Conservation (phyloP, 352 stramenopile genomes). For the Phytopythium chamaehyphon region DNA sequence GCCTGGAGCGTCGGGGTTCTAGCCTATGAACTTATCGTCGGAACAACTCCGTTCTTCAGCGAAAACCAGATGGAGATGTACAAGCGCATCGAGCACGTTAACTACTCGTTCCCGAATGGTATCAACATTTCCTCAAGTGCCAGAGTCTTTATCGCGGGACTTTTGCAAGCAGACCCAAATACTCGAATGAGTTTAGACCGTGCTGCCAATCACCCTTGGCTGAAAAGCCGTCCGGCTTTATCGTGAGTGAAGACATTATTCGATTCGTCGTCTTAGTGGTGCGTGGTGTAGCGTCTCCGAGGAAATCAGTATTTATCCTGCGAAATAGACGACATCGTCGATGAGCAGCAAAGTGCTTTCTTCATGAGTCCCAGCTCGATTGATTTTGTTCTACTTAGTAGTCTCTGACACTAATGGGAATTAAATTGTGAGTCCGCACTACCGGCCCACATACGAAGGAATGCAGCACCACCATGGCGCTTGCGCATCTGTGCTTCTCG, state of each 20-base stretch:
- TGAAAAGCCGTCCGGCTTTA: constrained; percentile 30
- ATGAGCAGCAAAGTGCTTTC: constrained; percentile 42
- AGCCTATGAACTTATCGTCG: constrained; percentile 77
- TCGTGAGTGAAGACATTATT: constrained; percentile 9
- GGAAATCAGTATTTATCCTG: constrained; percentile 47
- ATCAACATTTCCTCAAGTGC: constrained; percentile 46
- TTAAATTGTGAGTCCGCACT: constrained; percentile 58
- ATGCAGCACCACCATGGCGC: constrained; percentile 56
- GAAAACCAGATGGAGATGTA: constrained; percentile 84
- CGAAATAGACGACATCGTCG: constrained; percentile 47
- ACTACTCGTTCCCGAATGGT: constrained; percentile 52
- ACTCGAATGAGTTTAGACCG: constrained; percentile 60
- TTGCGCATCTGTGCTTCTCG: constrained; percentile 61
- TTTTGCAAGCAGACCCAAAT: constrained; percentile 50
- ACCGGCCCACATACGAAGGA: constrained; percentile 79
- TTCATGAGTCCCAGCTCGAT: neutral
- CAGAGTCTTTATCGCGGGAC: constrained; percentile 56
- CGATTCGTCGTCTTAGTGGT: neutral
- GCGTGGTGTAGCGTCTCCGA: neutral
- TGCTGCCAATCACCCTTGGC: constrained; percentile 56
- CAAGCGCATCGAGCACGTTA: constrained; percentile 57
- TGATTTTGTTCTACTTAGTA: too few relatives aligned
- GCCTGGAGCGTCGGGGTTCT: constrained; percentile 84
- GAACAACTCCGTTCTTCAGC: constrained; percentile 72
- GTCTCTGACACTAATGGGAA: neutral